Percentiles rank a stretch among this genome's conserved stretches.
Conservation (phyloP, 768 basidiomycete species). For the Serendipita sp. region DNA sequence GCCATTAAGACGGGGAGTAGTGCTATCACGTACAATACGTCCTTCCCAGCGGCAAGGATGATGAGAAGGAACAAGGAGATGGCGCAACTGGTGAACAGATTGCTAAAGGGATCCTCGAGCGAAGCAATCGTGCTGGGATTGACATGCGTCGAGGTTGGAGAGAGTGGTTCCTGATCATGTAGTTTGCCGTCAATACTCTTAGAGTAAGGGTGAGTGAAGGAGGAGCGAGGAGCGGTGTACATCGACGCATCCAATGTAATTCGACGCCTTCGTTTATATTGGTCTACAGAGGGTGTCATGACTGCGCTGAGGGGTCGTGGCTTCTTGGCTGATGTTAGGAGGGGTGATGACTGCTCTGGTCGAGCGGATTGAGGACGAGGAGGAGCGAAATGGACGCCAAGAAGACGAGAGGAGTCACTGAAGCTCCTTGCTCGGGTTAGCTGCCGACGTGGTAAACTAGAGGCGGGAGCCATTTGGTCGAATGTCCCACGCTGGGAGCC, state of each 20-base stretch:
- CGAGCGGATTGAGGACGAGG: neutral
- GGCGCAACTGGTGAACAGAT: neutral
- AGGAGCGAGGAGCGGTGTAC: no score
- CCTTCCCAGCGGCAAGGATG: neutral
- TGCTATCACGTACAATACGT: slow-evolving; percentile 5
- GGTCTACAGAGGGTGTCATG: no score
- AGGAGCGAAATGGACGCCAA: neutral
- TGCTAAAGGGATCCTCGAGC: neutral
- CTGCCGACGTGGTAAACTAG: neutral
- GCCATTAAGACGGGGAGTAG: neutral
- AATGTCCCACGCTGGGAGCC: neutral
- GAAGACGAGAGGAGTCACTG: neutral
- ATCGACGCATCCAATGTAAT: no score
- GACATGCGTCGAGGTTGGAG: no score
- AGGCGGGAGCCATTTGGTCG: neutral
- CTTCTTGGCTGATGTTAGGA: no score
- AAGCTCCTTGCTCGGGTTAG: neutral
- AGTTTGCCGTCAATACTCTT: no score
- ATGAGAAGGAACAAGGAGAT: neutral
- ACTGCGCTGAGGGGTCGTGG: no score
- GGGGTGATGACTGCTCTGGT: no score
- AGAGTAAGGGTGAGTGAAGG: no score
- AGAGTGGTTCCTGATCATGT: no score
- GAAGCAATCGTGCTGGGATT: no score
- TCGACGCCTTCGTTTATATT: no score